Evolutionary conservation across 1,284 basidiomycete species (phyloP).

Genomic region (Phlebopus sp.): DNA sequence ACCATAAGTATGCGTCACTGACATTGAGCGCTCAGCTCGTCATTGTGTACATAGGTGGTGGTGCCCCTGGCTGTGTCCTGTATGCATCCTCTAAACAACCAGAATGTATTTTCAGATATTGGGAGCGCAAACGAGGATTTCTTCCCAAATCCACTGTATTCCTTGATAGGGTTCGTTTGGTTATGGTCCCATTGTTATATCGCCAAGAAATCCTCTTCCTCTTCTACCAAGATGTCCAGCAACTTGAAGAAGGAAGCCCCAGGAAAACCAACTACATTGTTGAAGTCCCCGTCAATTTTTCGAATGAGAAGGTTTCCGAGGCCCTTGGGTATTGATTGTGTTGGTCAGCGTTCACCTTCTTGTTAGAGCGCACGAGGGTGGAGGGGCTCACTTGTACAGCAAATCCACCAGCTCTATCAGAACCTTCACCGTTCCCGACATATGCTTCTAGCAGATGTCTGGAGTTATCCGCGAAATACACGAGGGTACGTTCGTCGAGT

Average conservation of each 20-base stretch:
- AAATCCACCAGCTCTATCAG: slow-evolving; percentile 92
- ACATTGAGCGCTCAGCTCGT: too few relatives aligned
- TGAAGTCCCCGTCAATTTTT: slow-evolving; percentile 88
- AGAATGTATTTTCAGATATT: too few relatives aligned
- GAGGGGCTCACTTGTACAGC: slow-evolving; percentile 74
- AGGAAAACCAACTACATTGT: slow-evolving; percentile 92
- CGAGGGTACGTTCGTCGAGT: slow-evolving; percentile 79
- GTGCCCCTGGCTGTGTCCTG: too few relatives aligned
- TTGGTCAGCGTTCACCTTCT: neutral
- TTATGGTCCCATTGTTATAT: too few relatives aligned
- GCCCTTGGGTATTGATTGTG: slow-evolving; percentile 60
- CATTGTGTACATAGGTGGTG: too few relatives aligned
- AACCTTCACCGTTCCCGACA: slow-evolving; percentile 84
- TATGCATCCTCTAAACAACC: too few relatives aligned
- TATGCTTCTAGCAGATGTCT: slow-evolving; percentile 75
- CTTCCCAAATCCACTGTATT: too few relatives aligned
- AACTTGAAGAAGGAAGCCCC: slow-evolving; percentile 75
- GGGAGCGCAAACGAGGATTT: too few relatives aligned
- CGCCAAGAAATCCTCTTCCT: slow-evolving; percentile 69
- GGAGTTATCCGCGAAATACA: slow-evolving; percentile 77
- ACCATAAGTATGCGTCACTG: too few relatives aligned
- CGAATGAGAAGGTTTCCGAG: slow-evolving; percentile 78
- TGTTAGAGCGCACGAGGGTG: neutral
- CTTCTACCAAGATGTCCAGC: slow-evolving; percentile 62
- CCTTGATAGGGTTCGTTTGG: too few relatives aligned